phyloP scores from a whole-genome alignment of 352 stramenopile species.

The Achlya hypogyna region DNA sequence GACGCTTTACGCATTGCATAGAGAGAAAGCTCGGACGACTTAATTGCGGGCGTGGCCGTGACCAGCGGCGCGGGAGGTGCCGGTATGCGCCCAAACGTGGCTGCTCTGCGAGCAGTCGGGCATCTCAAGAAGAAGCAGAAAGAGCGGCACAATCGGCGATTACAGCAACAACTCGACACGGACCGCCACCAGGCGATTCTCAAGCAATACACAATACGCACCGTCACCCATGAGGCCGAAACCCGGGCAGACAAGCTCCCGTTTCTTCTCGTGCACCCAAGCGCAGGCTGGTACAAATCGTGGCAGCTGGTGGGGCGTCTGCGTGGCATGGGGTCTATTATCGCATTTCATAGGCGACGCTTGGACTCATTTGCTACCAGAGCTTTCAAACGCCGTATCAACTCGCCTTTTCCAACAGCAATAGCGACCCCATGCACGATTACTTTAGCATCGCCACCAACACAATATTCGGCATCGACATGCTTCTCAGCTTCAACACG shows the following conservation, averaged over 20 bases:
- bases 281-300: slow-evolving; percentile 54
- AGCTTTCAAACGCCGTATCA: slow-evolving; percentile 53
- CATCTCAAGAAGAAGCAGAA: slow-evolving; percentile 13
- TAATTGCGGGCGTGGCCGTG: neutral
- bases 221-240: slow-evolving; percentile 35
- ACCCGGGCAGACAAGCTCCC: slow-evolving; percentile 32
- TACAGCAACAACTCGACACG: slow-evolving; percentile 33
- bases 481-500: slow-evolving; percentile 40
- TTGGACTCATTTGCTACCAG: slow-evolving; percentile 71
- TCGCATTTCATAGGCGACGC: slow-evolving; percentile 30
- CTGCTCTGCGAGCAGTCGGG: neutral
- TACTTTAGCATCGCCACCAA: slow-evolving; percentile 20
- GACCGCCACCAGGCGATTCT: slow-evolving; percentile 68
- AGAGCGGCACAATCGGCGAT: neutral
- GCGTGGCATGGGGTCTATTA: neutral
- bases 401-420: slow-evolving; percentile 47
- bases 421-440: slow-evolving; percentile 23
- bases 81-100: neutral
- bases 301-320: slow-evolving; percentile 51
- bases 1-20: neutral
- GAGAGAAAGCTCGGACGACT: neutral
- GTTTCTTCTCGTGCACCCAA: slow-evolving; percentile 53
- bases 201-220: slow-evolving; percentile 62
- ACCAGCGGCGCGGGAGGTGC: neutral
- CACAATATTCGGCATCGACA: slow-evolving; percentile 29